These are phyloP conservation scores for Huntiella abstrusa DNA, from an alignment of 2,329 filamentous ascomycete genomes.

Conservation along the genomic window DNA sequence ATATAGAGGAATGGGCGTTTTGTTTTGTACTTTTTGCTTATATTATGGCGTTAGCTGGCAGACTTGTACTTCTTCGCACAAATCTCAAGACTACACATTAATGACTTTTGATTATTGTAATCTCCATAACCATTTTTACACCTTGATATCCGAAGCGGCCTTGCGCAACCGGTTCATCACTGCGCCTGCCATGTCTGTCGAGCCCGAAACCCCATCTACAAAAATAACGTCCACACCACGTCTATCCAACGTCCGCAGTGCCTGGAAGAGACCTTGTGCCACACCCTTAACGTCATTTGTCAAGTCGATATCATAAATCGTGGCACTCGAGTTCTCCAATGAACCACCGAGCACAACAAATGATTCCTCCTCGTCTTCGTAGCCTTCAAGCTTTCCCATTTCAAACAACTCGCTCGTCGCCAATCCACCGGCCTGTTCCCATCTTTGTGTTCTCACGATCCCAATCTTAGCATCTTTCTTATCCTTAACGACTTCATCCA, in stretches of 20 bases:
- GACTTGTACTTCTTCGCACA: not conserved
- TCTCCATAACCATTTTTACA: slow-evolving; percentile 16
- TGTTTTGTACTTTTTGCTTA: not conserved
- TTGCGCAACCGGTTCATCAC: slow-evolving; percentile 73
- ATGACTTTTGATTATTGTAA: not conserved
- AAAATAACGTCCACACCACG: slow-evolving; percentile 65
- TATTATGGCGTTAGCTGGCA: not conserved
- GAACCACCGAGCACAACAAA: slow-evolving; percentile 24
- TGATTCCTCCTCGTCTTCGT: slow-evolving; percentile 14
- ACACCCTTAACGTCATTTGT: slow-evolving; percentile 54
- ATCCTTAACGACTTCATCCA: slow-evolving; percentile 14
- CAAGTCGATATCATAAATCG: slow-evolving; percentile 51
- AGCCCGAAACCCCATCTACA: slow-evolving; percentile 70
- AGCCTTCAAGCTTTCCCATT: slow-evolving; percentile 15
- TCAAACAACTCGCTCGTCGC: slow-evolving; percentile 17
- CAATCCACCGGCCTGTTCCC: slow-evolving; percentile 27
- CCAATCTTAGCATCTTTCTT: slow-evolving; percentile 22
- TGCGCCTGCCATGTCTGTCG: slow-evolving; percentile 66
- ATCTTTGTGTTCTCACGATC: slow-evolving; percentile 36
- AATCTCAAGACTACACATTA: slow-evolving; percentile 1
- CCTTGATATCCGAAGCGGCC: slow-evolving; percentile 44
- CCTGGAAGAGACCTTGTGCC: slow-evolving; percentile 73
- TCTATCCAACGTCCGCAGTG: slow-evolving; percentile 67
- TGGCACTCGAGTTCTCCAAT: slow-evolving; percentile 19
- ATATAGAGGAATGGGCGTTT: not conserved